These are phyloP conservation scores for Spizellomyces sp. DNA, from an alignment of 192 early-diverging fungal species.

Conservation along the genomic window DNA sequence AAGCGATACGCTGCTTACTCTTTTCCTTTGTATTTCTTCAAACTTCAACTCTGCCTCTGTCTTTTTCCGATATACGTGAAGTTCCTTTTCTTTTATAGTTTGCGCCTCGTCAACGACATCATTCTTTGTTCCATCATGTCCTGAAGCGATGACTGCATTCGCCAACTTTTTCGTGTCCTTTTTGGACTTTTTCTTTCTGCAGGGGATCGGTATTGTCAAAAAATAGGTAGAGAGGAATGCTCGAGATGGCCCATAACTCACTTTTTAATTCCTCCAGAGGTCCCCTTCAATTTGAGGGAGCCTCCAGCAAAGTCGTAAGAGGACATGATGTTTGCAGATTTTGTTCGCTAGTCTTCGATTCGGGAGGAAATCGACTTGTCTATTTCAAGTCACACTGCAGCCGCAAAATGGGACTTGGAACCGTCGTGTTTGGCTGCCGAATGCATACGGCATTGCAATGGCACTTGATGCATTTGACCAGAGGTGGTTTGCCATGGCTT, in stretches of 20 bases:
- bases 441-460: too few relatives aligned
- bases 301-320: slow-evolving; percentile 54
- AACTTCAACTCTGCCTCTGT: slow-evolving; percentile 74
- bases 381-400: too few relatives aligned
- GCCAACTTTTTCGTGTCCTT: slow-evolving; percentile 1
- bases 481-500: too few relatives aligned
- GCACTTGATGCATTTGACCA: too few relatives aligned
- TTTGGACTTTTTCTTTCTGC: slow-evolving; percentile 36
- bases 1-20: slow-evolving; percentile 48
- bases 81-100: slow-evolving; percentile 53
- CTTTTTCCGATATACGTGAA: slow-evolving; percentile 42
- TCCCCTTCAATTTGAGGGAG: slow-evolving; percentile 67
- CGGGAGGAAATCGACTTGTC: too few relatives aligned
- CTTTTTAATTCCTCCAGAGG: slow-evolving; percentile 48
- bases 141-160: neutral
- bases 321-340: neutral
- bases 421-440: too few relatives aligned
- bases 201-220: neutral
- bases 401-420: too few relatives aligned
- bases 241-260: slow-evolving; percentile 20
- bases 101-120: slow-evolving; percentile 35
- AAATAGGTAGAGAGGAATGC: neutral
- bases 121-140: neutral
- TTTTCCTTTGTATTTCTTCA: slow-evolving; percentile 64
- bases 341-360: too few relatives aligned